Evolutionary conservation across 176 grass and related monocot species (phyloP), one percentile per base, ranked within the genome.

Genomic region (Thalia dealbata): DNA sequence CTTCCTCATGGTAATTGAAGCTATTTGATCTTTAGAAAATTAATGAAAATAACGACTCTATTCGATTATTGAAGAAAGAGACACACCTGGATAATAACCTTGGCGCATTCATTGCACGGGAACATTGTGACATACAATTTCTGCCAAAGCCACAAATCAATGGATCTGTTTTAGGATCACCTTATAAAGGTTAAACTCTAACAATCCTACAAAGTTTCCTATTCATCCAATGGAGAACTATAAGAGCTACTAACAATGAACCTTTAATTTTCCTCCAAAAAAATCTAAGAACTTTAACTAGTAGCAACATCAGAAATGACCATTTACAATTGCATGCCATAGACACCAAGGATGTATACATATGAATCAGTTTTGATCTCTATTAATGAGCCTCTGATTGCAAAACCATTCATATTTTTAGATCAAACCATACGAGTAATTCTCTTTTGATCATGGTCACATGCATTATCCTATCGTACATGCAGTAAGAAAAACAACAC

Each of bases 81-180:
- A 73, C 80, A 62, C 43, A 97, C 95, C 95, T 92, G 95, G 71
- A 97, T 92, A 72, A 97, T 92, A 83, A 97, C 88, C 85, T 97
- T 97, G 70, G 95, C 85, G 60, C 95, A 97, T 78, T 97, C 95
- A 59, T 97, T 97, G 79, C 95, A 97, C 21, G 95, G 93, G 67
- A 92, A 97, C 90, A 97, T 97, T 38, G 95, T 97, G 71, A 97
- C 90, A 66, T 92, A 97, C 74, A 97, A 77, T 82, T 91, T 97
- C 95, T 97, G 90, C 79, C 77, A 73, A 78, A 60, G 26, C 11
- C 50, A 41, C n/a, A 16, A 62, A 68, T 16, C 7, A 64, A 18
- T n/a, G 19, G 26, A 19, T 41, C 3, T 75, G 28, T 28, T 52
- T 38, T 61, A 28, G 25, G 13, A 15, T 28, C 27, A 63, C 13